phyloP scores from a whole-genome alignment of 2,329 filamentous ascomycete species.

The Hymenoscyphus repandus region DNA sequence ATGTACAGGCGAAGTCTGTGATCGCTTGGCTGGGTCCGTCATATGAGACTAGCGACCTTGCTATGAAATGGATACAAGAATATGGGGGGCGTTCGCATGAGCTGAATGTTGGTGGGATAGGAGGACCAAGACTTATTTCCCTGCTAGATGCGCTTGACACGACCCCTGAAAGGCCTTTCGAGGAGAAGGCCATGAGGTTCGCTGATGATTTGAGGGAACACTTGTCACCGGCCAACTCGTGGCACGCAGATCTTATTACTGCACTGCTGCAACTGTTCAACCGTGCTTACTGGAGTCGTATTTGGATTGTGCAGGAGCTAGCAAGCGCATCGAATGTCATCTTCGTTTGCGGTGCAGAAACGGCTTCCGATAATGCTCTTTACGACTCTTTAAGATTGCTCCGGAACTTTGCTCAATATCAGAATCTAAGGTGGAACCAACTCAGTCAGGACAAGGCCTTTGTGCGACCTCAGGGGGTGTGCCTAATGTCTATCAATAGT shows the following conservation, averaged over 20 bases:
- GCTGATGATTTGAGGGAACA: no score
- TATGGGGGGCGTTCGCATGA: not conserved
- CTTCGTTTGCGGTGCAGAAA: not conserved
- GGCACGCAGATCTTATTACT: no score
- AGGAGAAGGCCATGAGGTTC: no score
- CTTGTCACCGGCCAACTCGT: no score
- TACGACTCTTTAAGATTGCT: no score
- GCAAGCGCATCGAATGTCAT: not conserved
- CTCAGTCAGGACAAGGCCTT: no score
- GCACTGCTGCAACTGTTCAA: no score
- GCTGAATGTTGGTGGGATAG: not conserved
- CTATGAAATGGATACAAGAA: not conserved
- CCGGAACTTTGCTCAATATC: no score
- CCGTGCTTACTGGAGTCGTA: not conserved
- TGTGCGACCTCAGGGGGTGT: no score
- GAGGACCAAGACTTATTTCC: not conserved
- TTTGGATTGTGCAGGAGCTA: not conserved
- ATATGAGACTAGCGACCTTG: not conserved
- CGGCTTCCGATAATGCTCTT: not conserved
- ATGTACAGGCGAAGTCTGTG: constrained; percentile 14
- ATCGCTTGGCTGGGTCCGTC: constrained; percentile 25
- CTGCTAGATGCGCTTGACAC: not conserved
- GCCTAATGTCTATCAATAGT: no score
- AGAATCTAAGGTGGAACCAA: no score
- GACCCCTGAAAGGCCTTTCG: not conserved